Evolutionary conservation across 768 basidiomycete genomes (phyloP).

Genomic region (Lactarius evosmus): DNA sequence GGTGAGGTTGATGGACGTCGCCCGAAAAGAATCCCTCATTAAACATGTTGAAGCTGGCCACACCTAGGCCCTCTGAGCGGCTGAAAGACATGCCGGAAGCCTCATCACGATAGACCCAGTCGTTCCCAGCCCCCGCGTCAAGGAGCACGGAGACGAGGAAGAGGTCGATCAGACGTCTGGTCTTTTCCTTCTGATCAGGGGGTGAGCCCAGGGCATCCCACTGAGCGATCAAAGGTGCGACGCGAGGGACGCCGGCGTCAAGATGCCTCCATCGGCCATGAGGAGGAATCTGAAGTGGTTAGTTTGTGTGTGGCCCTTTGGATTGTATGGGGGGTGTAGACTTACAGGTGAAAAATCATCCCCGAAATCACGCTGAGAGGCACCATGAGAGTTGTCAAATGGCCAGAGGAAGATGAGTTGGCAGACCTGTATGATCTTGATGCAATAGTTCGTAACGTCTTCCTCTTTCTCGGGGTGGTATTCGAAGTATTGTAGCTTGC

Average conservation of each 20-base stretch:
- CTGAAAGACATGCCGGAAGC: constrained; percentile 50
- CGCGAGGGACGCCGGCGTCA: constrained; percentile 62
- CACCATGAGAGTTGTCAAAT: constrained; percentile 4
- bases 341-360: constrained; percentile 60
- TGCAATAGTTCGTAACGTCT: constrained; percentile 70
- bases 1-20: constrained; percentile 53
- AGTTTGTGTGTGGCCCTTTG: background rate
- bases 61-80: constrained; percentile 80
- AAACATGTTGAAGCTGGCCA: constrained; percentile 93
- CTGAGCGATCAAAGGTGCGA: constrained; percentile 53
- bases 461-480: constrained; percentile 76
- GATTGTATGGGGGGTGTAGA: background rate
- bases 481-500: constrained; percentile 79
- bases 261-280: constrained; percentile 92
- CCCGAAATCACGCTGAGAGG: constrained; percentile 71
- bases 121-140: constrained; percentile 88
- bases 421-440: constrained; percentile 72
- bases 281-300: constrained; percentile 61
- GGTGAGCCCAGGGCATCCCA: constrained; percentile 49
- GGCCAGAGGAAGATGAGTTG: background rate
- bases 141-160: constrained; percentile 89
- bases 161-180: constrained; percentile 79
- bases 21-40: constrained; percentile 77
- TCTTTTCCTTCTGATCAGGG: constrained; percentile 54
- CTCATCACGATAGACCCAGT: constrained; percentile 73